phyloP scores from a whole-genome alignment of 116 monocot species.

The Papilionanthe hybrid region DNA sequence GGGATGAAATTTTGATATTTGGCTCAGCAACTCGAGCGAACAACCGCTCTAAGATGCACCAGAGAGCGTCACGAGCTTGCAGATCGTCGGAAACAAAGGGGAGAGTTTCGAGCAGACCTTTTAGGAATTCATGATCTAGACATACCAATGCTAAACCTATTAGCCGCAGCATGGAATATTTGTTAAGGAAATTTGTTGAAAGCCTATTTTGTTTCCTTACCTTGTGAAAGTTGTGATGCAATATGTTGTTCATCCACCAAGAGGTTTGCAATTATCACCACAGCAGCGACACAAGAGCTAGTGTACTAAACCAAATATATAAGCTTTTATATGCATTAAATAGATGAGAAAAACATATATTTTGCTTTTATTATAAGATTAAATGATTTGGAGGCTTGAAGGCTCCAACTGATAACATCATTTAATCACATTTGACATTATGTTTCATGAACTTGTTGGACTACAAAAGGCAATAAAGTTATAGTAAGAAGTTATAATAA shows the following conservation, averaged over 20 bases:
- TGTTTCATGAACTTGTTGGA: neutral
- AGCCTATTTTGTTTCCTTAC: slow-evolving; percentile 20
- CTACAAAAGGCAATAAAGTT: neutral
- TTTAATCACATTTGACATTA: neutral
- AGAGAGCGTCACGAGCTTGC: slow-evolving; percentile 60
- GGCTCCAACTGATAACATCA: neutral
- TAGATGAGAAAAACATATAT: no score
- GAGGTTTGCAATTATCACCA: slow-evolving; percentile 75
- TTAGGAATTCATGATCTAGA: slow-evolving; percentile 56
- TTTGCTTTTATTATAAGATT: neutral
- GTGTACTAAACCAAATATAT: slow-evolving; percentile 33
- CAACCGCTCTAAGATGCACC: slow-evolving; percentile 57
- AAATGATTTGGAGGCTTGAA: neutral
- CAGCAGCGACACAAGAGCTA: slow-evolving; percentile 38
- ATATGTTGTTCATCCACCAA: slow-evolving; percentile 54
- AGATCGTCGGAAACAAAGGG: slow-evolving; percentile 62
- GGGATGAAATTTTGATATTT: slow-evolving; percentile 5
- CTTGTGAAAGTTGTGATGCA: slow-evolving; percentile 33
- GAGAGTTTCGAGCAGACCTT: slow-evolving; percentile 66
- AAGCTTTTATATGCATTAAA: neutral
- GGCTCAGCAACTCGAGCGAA: slow-evolving; percentile 36
- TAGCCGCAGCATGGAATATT: neutral
- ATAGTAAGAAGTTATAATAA: neutral
- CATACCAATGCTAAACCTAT: neutral
- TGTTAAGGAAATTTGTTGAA: neutral